Evolutionary conservation across 805 yeast genomes (phyloP), one percentile per base, ranked within the genome.

Genomic region (Sporopachydermia lactativora): DNA sequence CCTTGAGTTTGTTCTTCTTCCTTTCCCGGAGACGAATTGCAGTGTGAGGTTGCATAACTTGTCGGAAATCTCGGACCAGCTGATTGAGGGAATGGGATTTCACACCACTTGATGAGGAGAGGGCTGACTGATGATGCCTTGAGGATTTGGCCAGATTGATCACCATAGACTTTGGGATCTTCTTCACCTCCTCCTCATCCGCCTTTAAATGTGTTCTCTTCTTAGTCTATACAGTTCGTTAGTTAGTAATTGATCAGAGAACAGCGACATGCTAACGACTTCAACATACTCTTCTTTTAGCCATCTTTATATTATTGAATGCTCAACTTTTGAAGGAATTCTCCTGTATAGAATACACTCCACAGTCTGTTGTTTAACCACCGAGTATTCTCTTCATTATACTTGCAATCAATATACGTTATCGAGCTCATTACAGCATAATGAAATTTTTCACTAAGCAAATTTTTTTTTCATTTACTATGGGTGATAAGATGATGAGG

Each of bases 1-100:
- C 98, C 58, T 81, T 84, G 49, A 92, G 66, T 54, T 77, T 82
- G 60, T 92, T 92, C 34, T 83, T 67, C 55, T 83, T 84, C 39
- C 97, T 69, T 61, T 92, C 98, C 47, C 78, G 71, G 44, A 92
- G 68, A 49, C 76, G 81, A 52, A 85, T 76, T 8, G 97, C 96
- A 2, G 98, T 92, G 53, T 89, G 94, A 11, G 98, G 98, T 56
- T 85, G 92, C 96, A 92, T 86, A 47, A 86, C 74, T 45, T 73
- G 72, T 55, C 98, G 73, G 59, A 88, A 76, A 59, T 92, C 98
- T 44, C 70, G 70, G 15, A 88, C 96, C 42, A 92, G 66, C 58
- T 85, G 95, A 35, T 81, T 69, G 47, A 92, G 64, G 2, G 95
- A 76, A 52, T 82, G 85, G 54, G 89, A 88, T 44, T 75, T 75